Percentiles rank a stretch among this genome's conserved stretches.
Evolutionary conservation across 441 rosid genomes (phyloP).

Genomic region (Populus hybrid): DNA sequence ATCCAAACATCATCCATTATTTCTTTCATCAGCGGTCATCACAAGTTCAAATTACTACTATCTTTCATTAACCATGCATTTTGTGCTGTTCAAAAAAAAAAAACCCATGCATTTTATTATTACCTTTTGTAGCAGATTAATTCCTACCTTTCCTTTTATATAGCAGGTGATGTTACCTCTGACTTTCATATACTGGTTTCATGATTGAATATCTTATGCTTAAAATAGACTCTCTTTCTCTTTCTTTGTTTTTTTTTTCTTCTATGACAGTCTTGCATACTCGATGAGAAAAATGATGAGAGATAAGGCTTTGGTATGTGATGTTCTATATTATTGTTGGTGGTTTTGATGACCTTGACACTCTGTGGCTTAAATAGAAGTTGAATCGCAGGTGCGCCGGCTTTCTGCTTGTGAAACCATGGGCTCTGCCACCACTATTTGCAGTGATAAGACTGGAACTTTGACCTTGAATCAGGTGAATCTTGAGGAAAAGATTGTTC

Average conservation of each 20-base stretch:
- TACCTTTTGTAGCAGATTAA: not conserved
- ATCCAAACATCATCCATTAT: not conserved
- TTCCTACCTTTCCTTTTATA: not conserved
- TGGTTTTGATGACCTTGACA: not conserved
- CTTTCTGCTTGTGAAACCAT: constrained; percentile 99
- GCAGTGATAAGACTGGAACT: constrained; percentile 99
- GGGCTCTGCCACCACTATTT: constrained; percentile 99
- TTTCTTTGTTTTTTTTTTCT: too few relatives aligned
- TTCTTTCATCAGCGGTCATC: not conserved
- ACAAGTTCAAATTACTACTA: not conserved
- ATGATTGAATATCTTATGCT: not conserved
- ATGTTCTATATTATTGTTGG: not conserved
- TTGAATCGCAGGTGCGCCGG: constrained; percentile 78
- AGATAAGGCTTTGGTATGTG: too few relatives aligned
- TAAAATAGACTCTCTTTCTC: not conserved
- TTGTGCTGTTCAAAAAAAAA: not conserved
- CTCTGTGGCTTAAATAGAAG: constrained; percentile 10
- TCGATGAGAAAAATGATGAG: constrained; percentile 99
- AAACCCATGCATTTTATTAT: not conserved
- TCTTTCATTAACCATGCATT: not conserved
- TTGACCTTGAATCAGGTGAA: constrained; percentile 82
- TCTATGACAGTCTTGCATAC: constrained; percentile 78
- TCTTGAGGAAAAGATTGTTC: not conserved
- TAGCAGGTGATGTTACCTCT: not conserved
- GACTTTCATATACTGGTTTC: not conserved